These are phyloP conservation scores for Dryas alaskensis DNA, from an alignment of 306 rosid genomes.

Conservation along the genomic window DNA sequence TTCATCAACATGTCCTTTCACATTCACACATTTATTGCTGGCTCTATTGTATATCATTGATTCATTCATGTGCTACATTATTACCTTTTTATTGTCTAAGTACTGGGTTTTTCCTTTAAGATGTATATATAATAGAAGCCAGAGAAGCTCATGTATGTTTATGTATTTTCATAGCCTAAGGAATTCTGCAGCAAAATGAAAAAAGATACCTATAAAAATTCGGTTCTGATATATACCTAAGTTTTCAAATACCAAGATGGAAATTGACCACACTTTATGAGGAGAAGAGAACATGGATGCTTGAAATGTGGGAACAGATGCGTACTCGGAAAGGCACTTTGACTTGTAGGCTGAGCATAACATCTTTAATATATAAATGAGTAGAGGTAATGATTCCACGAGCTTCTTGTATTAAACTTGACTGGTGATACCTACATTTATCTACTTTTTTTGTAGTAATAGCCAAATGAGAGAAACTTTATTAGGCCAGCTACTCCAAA, in stretches of 20 bases:
- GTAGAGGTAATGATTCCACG: conserved; percentile 38
- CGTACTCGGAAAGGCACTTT: conserved; percentile 28
- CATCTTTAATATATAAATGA: conserved; percentile 16
- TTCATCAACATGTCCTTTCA: not conserved
- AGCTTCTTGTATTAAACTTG: conserved; percentile 28
- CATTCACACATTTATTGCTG: not conserved
- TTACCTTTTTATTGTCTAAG: not conserved
- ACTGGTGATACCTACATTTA: conserved; percentile 33
- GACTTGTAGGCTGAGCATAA: conserved; percentile 28
- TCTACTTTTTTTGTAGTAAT: conserved; percentile 36
- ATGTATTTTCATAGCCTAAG: not conserved
- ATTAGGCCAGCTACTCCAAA: conserved; percentile 40
- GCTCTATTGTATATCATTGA: too few species aligned
- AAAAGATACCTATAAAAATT: not conserved
- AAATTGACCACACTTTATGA: conserved; percentile 22
- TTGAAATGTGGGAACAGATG: conserved; percentile 36
- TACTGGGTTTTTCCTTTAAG: not conserved
- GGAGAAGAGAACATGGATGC: conserved; percentile 15
- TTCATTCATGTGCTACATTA: not conserved
- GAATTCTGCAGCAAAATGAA: conserved; percentile 10
- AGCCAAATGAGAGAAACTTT: conserved; percentile 27
- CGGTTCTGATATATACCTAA: not conserved
- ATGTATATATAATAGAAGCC: too few species aligned
- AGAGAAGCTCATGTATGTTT: not conserved
- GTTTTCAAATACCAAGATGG: conserved; percentile 15